These are phyloP conservation scores for Macadamia integrifolia DNA, from an alignment of 164 flowering plant genomes.

Conservation along the genomic window DNA sequence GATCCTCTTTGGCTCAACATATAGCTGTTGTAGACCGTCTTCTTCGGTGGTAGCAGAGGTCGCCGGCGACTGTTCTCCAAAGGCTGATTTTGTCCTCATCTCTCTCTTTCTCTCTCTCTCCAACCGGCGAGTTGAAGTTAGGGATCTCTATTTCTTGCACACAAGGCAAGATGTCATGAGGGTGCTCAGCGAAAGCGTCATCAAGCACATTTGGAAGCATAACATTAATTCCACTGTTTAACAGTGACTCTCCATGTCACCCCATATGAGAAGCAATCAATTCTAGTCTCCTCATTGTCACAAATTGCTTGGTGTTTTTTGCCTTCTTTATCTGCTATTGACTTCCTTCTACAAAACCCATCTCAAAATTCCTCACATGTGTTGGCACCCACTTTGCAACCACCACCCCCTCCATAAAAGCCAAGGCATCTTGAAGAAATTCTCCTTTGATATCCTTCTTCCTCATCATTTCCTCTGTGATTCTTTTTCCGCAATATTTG, in stretches of 20 bases:
- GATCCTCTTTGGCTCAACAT: no score
- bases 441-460: conserved; percentile 44
- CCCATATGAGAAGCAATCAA: conserved; percentile 81
- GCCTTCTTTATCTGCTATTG: conserved; percentile 61
- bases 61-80: no score
- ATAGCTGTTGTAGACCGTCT: no score
- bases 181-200: conserved; percentile 71
- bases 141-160: conserved; percentile 78
- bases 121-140: conserved; percentile 62
- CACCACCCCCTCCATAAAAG: conserved; percentile 72
- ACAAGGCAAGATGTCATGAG: conserved; percentile 92
- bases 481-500: conserved; percentile 56
- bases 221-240: conserved; percentile 31
- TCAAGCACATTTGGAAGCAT: conserved; percentile 90
- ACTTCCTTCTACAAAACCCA: conserved; percentile 49
- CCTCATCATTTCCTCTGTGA: conserved; percentile 36
- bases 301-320: conserved; percentile 43
- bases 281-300: conserved; percentile 51
- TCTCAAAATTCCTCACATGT: conserved; percentile 62
- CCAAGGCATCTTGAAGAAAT: conserved; percentile 63
- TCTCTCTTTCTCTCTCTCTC: no score
- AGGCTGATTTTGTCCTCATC: no score
- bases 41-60: no score
- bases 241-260: conserved; percentile 33
- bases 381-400: conserved; percentile 91